Base-by-base conservation (phyloP, 352 stramenopile genomes). In the Blastocystis sp. region DNA sequence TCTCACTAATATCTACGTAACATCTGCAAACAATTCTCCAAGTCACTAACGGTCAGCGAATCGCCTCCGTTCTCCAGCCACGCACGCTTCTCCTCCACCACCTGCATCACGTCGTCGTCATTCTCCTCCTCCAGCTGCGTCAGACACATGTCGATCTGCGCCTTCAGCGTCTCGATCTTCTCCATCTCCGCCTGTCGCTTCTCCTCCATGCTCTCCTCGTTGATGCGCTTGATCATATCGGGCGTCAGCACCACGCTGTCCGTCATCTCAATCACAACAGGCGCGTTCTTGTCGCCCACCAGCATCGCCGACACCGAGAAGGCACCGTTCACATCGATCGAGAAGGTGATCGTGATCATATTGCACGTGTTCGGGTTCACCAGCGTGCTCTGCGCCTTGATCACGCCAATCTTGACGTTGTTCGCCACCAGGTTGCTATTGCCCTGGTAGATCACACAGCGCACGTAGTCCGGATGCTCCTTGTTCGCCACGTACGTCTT, bases 361-460 rank as follows among this genome's bases (percentile, higher is more conserved):
- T 38, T 76, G 24, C 38, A 36, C 42, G 53, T 44, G 64, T 51
- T 51, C n/a, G 24, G 18, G 48, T 76, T 54, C 24, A 76, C 64
- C 9, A 36, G 64, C n/a, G 53, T 48, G 48, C 53, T 36, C 34
- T 76, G 27, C 40, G 64, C 64, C 34, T 59, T 54, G 7, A 76
- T 51, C 7, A 76, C 32, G 11, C 64, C 64, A n/a, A 76, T 76
- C 48, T 76, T 76, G 11, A 32, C 36, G 34, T 76, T 57, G 40
- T 57, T 54, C 38, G 34, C 38, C 38, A 76, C 64, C 4, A 54
- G 18, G 0, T 56, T 38, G 48, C 27, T 54, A 36, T 76, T 76
- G 38, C 64, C 64, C 48, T 76, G 64, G 32, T 76, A 76, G 18
- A 76, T 76, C 11, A 29, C 51, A 44, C 64, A 76, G 24, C 42